Base-by-base conservation (phyloP, 768 basidiomycete species). In the Suillus plorans region DNA sequence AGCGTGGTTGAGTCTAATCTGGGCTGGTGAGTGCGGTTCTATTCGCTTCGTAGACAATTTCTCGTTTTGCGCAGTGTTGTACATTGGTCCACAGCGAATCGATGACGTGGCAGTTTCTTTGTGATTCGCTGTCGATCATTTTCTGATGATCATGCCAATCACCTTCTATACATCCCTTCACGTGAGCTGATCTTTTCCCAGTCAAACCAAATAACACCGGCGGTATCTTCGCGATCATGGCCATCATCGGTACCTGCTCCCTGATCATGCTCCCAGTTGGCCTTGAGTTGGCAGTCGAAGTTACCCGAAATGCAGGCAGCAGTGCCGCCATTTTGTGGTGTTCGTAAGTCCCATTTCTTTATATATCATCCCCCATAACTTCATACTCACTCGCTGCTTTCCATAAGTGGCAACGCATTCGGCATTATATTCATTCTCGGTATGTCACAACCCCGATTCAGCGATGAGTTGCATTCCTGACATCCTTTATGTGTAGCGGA, bases 241-340 rank as follows among this genome's bases (percentile, higher is more conserved):
- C 83, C 4, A 72, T 94, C 39, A 83, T 94, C 39, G 94, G 94
- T 18, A 76, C 84, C 16, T 76, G 82, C 56, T 87, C 87, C 3
- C 67, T 95, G 63, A 84, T 87, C 3, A 83, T 95, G 78, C 82
- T 95, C 2, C 92, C 93, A 2, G 81, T 94, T 37, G 87, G 80
- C 1, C 78, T 95, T 63, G 93, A 95, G 71, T 84, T 95, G 25
- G 89, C 84, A 16, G 89, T 88, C 45, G 94, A 95, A 73, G 72
- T 94, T 25, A 92, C 92, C 8, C 81, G 90, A 63, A 93, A 92
- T 70, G 85, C 92, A 1, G 90, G 92, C 63, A 87, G 85, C 1
- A 92, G 91, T 65, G 83, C 91, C 0, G 89, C 92, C 0, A 72
- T 92, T 34, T 70, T 94, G 28, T 95, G 92, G 92, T 88, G 87